Conservation (phyloP, 441 rosid genomes). For the Gossypium aridum region DNA sequence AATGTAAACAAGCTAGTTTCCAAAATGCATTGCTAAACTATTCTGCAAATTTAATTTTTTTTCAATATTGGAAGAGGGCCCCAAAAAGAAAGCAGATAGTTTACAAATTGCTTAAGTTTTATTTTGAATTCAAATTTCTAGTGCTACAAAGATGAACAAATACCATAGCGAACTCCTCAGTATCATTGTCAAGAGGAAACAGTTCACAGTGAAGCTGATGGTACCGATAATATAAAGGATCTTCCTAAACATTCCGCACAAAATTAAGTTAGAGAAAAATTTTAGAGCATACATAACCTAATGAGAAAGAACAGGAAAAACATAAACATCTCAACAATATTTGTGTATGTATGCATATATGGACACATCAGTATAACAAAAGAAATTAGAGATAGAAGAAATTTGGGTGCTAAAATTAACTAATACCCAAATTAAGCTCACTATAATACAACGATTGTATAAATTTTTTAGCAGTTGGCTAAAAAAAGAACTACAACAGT, state of each 20-base stretch:
- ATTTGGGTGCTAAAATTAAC: not conserved
- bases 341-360: not conserved
- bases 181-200: conserved; percentile 53
- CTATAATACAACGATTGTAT: not conserved
- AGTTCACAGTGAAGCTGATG: conserved; percentile 61
- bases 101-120: not conserved
- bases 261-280: not conserved
- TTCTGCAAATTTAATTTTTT: not conserved
- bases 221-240: conserved; percentile 64
- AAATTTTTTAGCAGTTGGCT: not conserved
- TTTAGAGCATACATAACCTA: not conserved
- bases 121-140: not conserved
- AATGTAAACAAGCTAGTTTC: not conserved
- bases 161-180: conserved; percentile 71
- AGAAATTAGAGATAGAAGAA: not conserved
- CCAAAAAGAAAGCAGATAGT: not conserved
- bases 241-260: conserved; percentile 42
- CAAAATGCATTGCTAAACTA: conserved; percentile 9
- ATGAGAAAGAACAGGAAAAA: not conserved
- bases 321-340: not conserved
- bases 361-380: not conserved
- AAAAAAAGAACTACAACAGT: not conserved
- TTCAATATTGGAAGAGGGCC: not conserved
- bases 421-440: not conserved
- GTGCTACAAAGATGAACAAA: not conserved